Evolutionary conservation across 208 protist species (phyloP), one percentile per base, ranked within the genome.

Genomic region (Paratrypanosoma confusum): DNA sequence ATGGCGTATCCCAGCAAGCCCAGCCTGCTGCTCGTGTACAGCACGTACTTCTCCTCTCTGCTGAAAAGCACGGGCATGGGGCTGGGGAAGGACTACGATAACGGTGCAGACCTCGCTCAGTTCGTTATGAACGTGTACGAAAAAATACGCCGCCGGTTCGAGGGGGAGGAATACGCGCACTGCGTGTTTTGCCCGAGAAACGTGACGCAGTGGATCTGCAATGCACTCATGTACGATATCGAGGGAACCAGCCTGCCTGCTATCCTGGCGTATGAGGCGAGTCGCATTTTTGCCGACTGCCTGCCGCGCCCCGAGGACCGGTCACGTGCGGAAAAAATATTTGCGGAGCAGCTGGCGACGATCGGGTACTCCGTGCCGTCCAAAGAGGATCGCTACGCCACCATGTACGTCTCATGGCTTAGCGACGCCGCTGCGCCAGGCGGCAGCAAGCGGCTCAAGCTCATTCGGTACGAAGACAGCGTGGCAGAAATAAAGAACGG

Each of bases 151-250:
- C 40, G 51, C 20, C 64, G 73, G 35, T 98, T 97, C 58, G 88
- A 91, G 26, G 75, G 85, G 8, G 95, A 97, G 50, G 87, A 92
- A 28, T 77, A 96, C 47, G 70, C 81, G 13, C 95, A 99, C 57
- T 98, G 97, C 64, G 46, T 93, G 37, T 98, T 98, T 65, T 96
- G 88, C 43, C 96, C 95, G 4, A 81, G 95, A 22, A 92, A 97
- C 51, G 57, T 98, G 16, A 98, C 94, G n/a, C 71, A 73, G 32
- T 97, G 92, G 85, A 57, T 95, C 11, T 52, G 76, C 5, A 90
- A 90, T 42, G 58, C 95, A 18, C 67, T 97, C 21, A 75, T 92
- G 29, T 98, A 97, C 75, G 64, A 86, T 27, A 78, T 96, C 24
- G 81, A 96, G 38, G 42, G 50, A 11, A 80, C 77, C 2, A 18